Evolutionary conservation across 2,329 filamentous ascomycete species (phyloP).

Genomic region (Trichoderma polysporum): DNA sequence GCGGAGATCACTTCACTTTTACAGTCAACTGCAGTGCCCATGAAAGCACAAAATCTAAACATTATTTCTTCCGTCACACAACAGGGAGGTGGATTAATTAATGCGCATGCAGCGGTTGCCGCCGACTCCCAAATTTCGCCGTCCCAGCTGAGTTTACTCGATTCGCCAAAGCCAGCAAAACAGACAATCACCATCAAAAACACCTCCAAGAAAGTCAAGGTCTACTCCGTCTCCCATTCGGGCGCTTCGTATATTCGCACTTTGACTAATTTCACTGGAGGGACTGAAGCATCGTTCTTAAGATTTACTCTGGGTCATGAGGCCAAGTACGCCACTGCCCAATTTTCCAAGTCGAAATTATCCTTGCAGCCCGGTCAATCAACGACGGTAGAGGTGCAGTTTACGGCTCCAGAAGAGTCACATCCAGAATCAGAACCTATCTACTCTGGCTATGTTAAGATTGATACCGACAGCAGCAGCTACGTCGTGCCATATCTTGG

Average conservation of each 20-base stretch:
- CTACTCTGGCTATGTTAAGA: neutral
- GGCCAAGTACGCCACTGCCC: neutral
- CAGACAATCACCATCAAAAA: slow-evolving; percentile 54
- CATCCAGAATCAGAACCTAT: neutral
- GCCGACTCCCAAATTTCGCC: slow-evolving; percentile 53
- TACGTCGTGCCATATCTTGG: neutral
- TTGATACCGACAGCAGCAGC: neutral
- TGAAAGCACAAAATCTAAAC: slow-evolving; percentile 30
- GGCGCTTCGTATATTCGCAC: slow-evolving; percentile 1
- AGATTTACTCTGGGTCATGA: neutral
- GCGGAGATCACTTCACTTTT: slow-evolving; percentile 49
- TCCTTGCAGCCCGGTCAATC: neutral
- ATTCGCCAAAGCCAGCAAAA: slow-evolving; percentile 60
- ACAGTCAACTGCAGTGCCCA: slow-evolving; percentile 49
- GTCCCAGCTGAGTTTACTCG: slow-evolving; percentile 47
- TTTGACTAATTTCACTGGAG: neutral
- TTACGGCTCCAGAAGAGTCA: neutral
- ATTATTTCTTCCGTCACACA: slow-evolving; percentile 56
- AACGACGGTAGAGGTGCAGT: neutral
- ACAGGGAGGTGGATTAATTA: slow-evolving; percentile 59
- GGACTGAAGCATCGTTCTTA: neutral
- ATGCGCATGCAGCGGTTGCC: slow-evolving; percentile 58
- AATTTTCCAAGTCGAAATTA: neutral
- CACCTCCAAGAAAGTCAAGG: slow-evolving; percentile 27
- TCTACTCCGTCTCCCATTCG: neutral